phyloP scores from a whole-genome alignment of 2,329 filamentous ascomycete species.

The Rhynchosporium agropyri region DNA sequence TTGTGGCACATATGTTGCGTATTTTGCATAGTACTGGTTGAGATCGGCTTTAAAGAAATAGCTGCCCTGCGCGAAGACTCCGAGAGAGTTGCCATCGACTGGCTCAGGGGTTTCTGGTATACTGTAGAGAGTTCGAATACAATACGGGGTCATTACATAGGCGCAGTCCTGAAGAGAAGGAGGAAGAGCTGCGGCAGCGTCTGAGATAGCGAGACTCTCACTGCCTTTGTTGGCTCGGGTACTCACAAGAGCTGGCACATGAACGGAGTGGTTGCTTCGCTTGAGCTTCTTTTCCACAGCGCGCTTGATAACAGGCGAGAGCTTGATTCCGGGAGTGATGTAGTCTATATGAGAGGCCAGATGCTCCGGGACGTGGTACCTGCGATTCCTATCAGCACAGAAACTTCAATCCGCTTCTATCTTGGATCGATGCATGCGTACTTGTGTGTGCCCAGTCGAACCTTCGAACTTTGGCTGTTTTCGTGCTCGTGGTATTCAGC shows the following conservation, averaged over 20 bases:
- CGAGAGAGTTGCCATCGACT: conserved; percentile 27
- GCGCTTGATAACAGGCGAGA: conserved; percentile 47
- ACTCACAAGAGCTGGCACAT: conserved; percentile 18
- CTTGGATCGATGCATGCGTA: conserved; percentile 40
- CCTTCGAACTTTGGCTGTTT: conserved; percentile 52
- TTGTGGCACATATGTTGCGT: conserved; percentile 27
- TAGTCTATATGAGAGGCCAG: conserved; percentile 59
- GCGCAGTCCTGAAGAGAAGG: conserved; percentile 36
- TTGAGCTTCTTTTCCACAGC: conserved; percentile 33
- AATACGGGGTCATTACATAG: conserved; percentile 41
- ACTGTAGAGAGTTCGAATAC: conserved; percentile 42
- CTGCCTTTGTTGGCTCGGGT: conserved; percentile 4
- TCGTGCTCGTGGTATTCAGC: conserved; percentile 55
- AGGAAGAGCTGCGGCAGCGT: conserved; percentile 20
- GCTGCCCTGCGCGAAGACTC: conserved; percentile 27
- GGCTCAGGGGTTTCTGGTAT: conserved; percentile 46
- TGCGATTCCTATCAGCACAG: conserved; percentile 36
- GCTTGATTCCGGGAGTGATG: conserved; percentile 62
- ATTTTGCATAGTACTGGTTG: conserved; percentile 26
- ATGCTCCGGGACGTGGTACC: conserved; percentile 53
- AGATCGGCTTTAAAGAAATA: conserved; percentile 31
- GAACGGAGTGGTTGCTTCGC: conserved; percentile 21
- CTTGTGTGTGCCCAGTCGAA: conserved; percentile 56
- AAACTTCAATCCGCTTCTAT: conserved; percentile 45
- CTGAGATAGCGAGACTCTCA: conserved; percentile 3